A percentile compares a stretch with the other conserved stretches of the same genome.
phyloP scores from a whole-genome alignment of 306 rosid genomes.

The Erythrophleum fordii region DNA sequence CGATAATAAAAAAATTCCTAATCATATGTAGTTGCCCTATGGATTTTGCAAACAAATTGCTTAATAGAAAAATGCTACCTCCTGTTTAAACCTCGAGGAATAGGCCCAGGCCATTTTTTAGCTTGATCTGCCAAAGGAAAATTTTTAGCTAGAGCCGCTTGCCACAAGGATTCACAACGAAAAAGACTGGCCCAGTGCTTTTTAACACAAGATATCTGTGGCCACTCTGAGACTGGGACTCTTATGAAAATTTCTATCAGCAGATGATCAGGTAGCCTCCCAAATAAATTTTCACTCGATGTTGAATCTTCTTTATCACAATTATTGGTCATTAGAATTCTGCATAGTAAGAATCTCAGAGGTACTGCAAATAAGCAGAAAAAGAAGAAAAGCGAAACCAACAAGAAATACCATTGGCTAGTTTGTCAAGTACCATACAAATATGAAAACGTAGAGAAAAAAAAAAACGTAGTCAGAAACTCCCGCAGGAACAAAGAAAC shows the following conservation, averaged over 20 bases:
- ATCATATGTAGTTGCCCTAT: not conserved
- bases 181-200: slow-evolving; percentile 74
- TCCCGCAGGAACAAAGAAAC: not conserved
- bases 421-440: not conserved
- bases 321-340: slow-evolving; percentile 45
- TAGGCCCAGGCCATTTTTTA: slow-evolving; percentile 76
- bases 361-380: not conserved
- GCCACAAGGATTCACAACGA: slow-evolving; percentile 67
- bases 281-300: slow-evolving; percentile 41
- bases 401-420: not conserved
- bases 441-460: not conserved
- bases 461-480: not conserved
- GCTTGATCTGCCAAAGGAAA: slow-evolving; percentile 58
- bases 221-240: slow-evolving; percentile 62
- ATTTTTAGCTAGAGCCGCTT: slow-evolving; percentile 58
- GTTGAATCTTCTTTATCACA: slow-evolving; percentile 17
- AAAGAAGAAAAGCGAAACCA: not conserved
- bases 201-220: slow-evolving; percentile 56
- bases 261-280: slow-evolving; percentile 70
- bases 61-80: slow-evolving; percentile 44
- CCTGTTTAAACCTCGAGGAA: slow-evolving; percentile 57
- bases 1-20: not conserved
- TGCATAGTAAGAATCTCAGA: slow-evolving; percentile 35
- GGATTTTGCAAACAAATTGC: not conserved
- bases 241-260: slow-evolving; percentile 68